Evolutionary conservation across 2,329 filamentous ascomycete genomes (phyloP), one percentile per base, ranked within the genome.

Genomic region (Pleurostoma richardsiae): DNA sequence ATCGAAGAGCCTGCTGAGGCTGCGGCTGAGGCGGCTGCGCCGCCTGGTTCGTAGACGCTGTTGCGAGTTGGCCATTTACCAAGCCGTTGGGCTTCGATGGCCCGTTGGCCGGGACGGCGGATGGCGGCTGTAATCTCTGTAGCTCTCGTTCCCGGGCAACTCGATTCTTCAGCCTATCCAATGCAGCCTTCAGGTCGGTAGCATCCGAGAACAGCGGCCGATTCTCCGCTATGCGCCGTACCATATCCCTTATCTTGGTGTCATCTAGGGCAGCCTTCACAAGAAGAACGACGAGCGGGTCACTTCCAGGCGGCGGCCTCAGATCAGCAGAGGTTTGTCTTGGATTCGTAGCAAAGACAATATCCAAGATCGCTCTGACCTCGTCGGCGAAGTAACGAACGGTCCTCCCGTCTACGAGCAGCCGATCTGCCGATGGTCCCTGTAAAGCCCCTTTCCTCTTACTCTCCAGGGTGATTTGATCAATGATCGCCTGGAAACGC

Each of bases 401-500:
- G 0, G 76, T 79, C 50, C 71, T 71, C 2, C 76, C 68, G 53
- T 79, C 78, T 2, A 82, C 76, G 26, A 79, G 56, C 19, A 83
- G 62, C 44, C 72, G 65, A 46, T 82, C 77, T 1, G 78, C 76
- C 4, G 77, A 75, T 5, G 78, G 77, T 0, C 73, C 76, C 43
- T 74, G 70, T 38, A 74, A 69, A 0, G 68, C 69, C 6, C 74
- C 74, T 38, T 69, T 78, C 39, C 68, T 72, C 55, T 74, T 76
- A 54, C 78, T 78, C 50, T 82, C 77, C 1, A 65, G 65, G 3
- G 85, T 90, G 47, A 94, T 77, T 59, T 90, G 83, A 57, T 90
- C 86, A 51, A 94, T 94, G 39, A 94, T 88, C 42, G 76, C 77
- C 60, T 94, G 88, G 55, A 94, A 94, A 51, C 83, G 80, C 41